Evolutionary conservation across 1,284 basidiomycete species (phyloP).

Genomic region (Malassezia slooffiae): DNA sequence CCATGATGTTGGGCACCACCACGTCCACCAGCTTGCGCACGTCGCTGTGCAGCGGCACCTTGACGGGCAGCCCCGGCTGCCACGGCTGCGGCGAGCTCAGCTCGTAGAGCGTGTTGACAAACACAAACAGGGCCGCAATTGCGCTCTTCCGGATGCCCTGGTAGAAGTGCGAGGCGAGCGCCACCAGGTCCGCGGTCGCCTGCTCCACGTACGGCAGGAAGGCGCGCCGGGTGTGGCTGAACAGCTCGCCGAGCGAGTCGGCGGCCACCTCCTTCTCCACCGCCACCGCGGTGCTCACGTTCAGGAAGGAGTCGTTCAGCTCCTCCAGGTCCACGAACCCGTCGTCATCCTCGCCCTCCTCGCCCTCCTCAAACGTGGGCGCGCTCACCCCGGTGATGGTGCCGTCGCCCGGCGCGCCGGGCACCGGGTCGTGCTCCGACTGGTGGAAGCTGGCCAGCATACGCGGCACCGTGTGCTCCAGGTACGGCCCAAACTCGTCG

Average conservation of each 20-base stretch:
- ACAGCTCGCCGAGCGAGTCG: slow-evolving; percentile 86
- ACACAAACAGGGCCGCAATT: slow-evolving; percentile 75
- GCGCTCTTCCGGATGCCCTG: slow-evolving; percentile 95
- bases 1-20: slow-evolving; percentile 65
- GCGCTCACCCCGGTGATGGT: slow-evolving; percentile 51
- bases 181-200: slow-evolving; percentile 68
- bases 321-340: slow-evolving; percentile 61
- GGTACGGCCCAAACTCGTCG: slow-evolving; percentile 80
- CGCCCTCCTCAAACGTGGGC: slow-evolving; percentile 55
- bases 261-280: slow-evolving; percentile 99
- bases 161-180: slow-evolving; percentile 84
- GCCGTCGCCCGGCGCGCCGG: slow-evolving; percentile 42
- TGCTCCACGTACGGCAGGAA: slow-evolving; percentile 71
- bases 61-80: slow-evolving; percentile 60
- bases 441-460: slow-evolving; percentile 77
- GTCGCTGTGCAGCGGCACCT: slow-evolving; percentile 58
- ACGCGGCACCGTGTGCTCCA: slow-evolving; percentile 74
- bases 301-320: slow-evolving; percentile 53
- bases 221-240: slow-evolving; percentile 66
- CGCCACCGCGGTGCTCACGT: slow-evolving; percentile 86
- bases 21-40: slow-evolving; percentile 74
- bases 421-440: slow-evolving; percentile 50
- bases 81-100: slow-evolving; percentile 72
- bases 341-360: slow-evolving; percentile 52
- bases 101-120: slow-evolving; percentile 84